These are phyloP conservation scores for Aspergillus sp. DNA, from an alignment of 2,329 filamentous ascomycete species.

Conservation along the genomic window DNA sequence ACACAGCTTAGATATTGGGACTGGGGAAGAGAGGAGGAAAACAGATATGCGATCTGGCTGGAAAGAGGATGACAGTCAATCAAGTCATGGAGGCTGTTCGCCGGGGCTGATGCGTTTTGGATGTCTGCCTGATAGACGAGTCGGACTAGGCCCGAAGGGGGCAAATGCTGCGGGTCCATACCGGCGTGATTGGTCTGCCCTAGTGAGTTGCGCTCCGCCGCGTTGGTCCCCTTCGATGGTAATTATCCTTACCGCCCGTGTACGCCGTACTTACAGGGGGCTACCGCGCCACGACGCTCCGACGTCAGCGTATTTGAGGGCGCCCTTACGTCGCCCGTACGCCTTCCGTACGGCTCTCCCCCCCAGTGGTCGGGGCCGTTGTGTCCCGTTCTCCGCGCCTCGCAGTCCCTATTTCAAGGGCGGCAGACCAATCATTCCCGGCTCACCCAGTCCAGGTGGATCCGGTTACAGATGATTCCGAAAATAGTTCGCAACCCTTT, in stretches of 20 bases:
- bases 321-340: background rate
- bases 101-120: slow-evolving; percentile 28
- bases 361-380: slow-evolving; percentile 7
- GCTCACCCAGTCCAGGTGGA: background rate
- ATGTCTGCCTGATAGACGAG: slow-evolving; percentile 43
- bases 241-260: background rate
- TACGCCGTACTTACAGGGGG: background rate
- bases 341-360: background rate
- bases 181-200: slow-evolving; percentile 1
- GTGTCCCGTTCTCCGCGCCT: slow-evolving; percentile 11
- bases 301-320: background rate
- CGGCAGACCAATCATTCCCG: background rate
- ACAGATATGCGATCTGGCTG: slow-evolving; percentile 17
- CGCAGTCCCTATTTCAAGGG: background rate
- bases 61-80: slow-evolving; percentile 9
- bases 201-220: background rate
- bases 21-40: slow-evolving; percentile 9
- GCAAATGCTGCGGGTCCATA: background rate
- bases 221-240: background rate
- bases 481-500: slow-evolving; percentile 4
- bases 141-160: slow-evolving; percentile 23
- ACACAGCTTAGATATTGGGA: slow-evolving; percentile 1
- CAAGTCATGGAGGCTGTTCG: slow-evolving; percentile 21
- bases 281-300: background rate
- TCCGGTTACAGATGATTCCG: background rate